These are phyloP conservation scores for Fusarium sp. DNA, from an alignment of 2,329 filamentous ascomycete genomes.

Conservation along the genomic window DNA sequence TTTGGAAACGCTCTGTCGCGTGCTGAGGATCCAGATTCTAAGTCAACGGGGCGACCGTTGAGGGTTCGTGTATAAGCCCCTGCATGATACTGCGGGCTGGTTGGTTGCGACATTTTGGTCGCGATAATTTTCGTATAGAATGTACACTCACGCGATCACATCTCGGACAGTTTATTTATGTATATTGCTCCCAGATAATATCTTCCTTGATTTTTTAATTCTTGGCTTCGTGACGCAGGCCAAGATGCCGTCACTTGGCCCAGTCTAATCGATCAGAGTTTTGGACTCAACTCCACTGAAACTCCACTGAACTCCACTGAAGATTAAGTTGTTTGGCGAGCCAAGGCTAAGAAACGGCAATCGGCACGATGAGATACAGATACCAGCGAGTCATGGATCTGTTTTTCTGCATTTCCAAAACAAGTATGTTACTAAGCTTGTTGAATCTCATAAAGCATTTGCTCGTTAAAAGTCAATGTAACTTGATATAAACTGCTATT, in stretches of 20 bases:
- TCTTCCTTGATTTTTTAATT: not conserved
- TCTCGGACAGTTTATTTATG: not conserved
- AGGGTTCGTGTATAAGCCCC: not conserved
- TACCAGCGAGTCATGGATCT: rapidly evolving
- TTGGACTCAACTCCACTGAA: not conserved
- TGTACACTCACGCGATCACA: not conserved
- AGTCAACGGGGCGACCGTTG: not conserved
- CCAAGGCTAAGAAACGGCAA: not conserved
- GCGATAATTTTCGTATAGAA: rapidly evolving
- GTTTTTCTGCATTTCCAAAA: too few species aligned
- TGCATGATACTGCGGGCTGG: not conserved
- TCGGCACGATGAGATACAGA: not conserved
- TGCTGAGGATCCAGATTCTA: not conserved
- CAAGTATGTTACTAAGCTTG: too few species aligned
- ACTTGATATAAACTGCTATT: too few species aligned
- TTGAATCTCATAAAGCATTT: too few species aligned
- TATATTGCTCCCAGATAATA: rapidly evolving
- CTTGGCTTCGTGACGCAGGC: not conserved
- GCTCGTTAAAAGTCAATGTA: too few species aligned
- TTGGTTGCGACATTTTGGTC: not conserved
- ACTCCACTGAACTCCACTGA: not conserved
- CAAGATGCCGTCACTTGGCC: not conserved
- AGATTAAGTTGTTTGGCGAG: not conserved
- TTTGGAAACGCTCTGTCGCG: not conserved
- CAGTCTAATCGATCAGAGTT: not conserved